These are phyloP conservation scores for Fennellomyces sp. DNA, from an alignment of 371 early-diverging fungal genomes.

Conservation along the genomic window DNA sequence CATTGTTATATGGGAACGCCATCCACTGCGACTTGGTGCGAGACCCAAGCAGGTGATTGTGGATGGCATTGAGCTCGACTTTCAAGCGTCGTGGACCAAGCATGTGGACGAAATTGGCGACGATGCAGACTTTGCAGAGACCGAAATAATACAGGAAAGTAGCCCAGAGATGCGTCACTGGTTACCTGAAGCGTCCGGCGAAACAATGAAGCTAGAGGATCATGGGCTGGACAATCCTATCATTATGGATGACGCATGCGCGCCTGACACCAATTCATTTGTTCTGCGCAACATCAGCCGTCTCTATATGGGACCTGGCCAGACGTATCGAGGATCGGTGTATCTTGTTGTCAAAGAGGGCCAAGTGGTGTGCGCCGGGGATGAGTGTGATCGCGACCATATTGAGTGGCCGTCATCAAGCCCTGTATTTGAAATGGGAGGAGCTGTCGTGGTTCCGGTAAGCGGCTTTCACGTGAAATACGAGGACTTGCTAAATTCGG, in stretches of 20 bases:
- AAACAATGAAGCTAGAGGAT: constrained; percentile 44
- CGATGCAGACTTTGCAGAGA: not conserved
- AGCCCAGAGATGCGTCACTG: constrained; percentile 9
- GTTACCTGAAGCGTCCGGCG: constrained; percentile 28
- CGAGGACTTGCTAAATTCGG: not conserved
- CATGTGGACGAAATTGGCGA: constrained; percentile 15
- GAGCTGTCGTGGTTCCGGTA: constrained; percentile 49
- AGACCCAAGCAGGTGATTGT: constrained; percentile 76
- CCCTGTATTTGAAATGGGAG: constrained; percentile 50
- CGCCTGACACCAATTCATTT: constrained; percentile 29
- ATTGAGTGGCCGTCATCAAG: constrained; percentile 38
- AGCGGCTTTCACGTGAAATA: not conserved
- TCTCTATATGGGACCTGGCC: constrained; percentile 34
- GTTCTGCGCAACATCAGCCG: constrained; percentile 54
- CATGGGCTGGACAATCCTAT: constrained; percentile 38
- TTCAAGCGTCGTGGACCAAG: constrained; percentile 40
- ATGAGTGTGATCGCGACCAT: constrained; percentile 43
- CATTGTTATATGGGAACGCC: constrained; percentile 72
- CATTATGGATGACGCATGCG: constrained; percentile 30
- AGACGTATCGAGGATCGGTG: constrained; percentile 2
- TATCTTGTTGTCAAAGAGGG: constrained; percentile 50
- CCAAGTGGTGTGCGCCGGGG: constrained; percentile 54
- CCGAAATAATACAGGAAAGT: too few relatives aligned
- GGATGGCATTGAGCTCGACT: constrained; percentile 70
- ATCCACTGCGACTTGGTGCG: constrained; percentile 79